These are phyloP conservation scores for Naganishia vaughanmartiniae DNA, from an alignment of 768 basidiomycete species.

Conservation along the genomic window DNA sequence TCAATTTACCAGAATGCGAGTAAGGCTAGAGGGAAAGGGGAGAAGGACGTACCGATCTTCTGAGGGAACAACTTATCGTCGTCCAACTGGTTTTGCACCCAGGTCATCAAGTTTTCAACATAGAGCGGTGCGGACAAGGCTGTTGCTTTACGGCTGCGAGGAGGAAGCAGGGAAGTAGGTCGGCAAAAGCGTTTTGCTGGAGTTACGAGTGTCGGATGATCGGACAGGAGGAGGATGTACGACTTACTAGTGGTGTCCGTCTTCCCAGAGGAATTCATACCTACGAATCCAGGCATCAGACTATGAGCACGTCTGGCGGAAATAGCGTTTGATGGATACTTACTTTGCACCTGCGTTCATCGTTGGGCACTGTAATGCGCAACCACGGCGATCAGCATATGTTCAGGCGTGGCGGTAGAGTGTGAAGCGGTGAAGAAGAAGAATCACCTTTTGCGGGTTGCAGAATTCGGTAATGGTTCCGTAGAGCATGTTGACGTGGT, in stretches of 20 bases:
- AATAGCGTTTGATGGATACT: background rate
- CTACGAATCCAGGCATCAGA: background rate
- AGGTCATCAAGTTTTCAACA: slow-evolving; percentile 97
- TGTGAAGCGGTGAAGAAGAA: too few relatives aligned
- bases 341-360: slow-evolving; percentile 52
- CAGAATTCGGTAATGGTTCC: slow-evolving; percentile 98
- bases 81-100: slow-evolving; percentile 89
- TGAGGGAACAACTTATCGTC: slow-evolving; percentile 91
- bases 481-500: slow-evolving; percentile 98
- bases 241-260: slow-evolving; percentile 50
- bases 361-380: slow-evolving; percentile 42
- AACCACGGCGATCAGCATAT: background rate
- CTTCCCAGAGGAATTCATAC: slow-evolving; percentile 52
- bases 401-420: background rate
- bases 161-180: background rate
- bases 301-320: background rate
- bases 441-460: slow-evolving; percentile 80
- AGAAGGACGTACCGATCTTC: slow-evolving; percentile 69
- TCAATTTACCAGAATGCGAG: background rate
- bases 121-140: slow-evolving; percentile 62
- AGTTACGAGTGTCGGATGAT: slow-evolving; percentile 73
- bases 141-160: slow-evolving; percentile 46
- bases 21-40: background rate
- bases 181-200: slow-evolving; percentile 43
- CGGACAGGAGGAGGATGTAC: background rate